phyloP scores from a whole-genome alignment of 345 rosid species.

The Mercurialis annua region DNA sequence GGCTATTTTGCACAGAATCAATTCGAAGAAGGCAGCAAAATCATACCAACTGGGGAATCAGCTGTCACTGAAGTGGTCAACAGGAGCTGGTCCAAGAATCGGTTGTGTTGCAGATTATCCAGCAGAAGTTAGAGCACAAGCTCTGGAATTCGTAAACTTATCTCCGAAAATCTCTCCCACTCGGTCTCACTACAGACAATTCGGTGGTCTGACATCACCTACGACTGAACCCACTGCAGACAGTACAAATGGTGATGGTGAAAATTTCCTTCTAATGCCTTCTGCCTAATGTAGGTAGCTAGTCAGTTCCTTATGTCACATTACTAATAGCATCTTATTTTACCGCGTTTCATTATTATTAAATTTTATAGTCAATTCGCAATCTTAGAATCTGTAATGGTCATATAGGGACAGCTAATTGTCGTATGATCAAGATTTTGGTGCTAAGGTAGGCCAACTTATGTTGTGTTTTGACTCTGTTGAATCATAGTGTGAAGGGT shows the following conservation, averaged over 20 bases:
- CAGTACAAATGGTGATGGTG: constrained; percentile 9
- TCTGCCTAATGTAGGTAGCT: constrained; percentile 1
- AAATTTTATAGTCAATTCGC: not conserved
- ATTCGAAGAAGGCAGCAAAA: constrained; percentile 64
- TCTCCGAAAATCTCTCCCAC: constrained; percentile 53
- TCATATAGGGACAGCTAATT: not conserved
- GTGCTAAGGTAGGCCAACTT: not conserved
- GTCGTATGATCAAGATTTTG: not conserved
- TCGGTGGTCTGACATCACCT: constrained; percentile 25
- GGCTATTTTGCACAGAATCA: constrained; percentile 58
- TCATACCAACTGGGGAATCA: constrained; percentile 79
- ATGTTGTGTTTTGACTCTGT: not conserved
- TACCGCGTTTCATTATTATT: not conserved
- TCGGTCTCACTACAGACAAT: constrained; percentile 20
- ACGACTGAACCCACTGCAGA: constrained; percentile 6
- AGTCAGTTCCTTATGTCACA: not conserved
- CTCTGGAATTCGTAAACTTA: constrained; percentile 68
- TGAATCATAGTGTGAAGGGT: not conserved
- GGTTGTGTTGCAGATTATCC: constrained; percentile 96
- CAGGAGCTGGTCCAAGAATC: constrained; percentile 76
- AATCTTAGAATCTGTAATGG: not conserved
- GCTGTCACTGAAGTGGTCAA: constrained; percentile 72
- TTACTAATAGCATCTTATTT: not conserved
- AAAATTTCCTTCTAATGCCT: constrained; percentile 7
- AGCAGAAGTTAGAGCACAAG: constrained; percentile 63